phyloP scores from a whole-genome alignment of 1,139 yeast species.

The Yamadazyma sp. region DNA sequence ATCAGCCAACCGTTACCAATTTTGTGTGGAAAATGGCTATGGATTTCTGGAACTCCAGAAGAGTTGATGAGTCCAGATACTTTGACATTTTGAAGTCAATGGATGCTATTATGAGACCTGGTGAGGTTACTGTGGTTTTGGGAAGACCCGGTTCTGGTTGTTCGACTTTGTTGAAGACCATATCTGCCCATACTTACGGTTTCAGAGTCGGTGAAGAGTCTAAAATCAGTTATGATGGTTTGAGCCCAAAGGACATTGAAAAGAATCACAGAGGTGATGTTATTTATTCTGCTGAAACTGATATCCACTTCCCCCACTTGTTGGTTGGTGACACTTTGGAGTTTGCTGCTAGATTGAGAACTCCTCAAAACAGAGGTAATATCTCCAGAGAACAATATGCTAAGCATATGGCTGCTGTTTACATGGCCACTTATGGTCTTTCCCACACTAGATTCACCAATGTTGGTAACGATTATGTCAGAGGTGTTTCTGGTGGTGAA shows the following conservation, averaged over 20 bases:
- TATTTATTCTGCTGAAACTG: constrained; percentile 53
- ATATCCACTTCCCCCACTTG: constrained; percentile 54
- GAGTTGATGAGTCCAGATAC: constrained; percentile 17
- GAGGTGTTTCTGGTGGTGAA: constrained; percentile 48
- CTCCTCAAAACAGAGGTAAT: constrained; percentile 41
- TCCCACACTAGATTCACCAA: constrained; percentile 33
- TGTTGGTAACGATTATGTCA: constrained; percentile 37
- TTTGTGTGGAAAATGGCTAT: constrained; percentile 27
- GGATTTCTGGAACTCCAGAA: constrained; percentile 14
- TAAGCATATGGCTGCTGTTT: constrained; percentile 41
- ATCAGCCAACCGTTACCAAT: constrained; percentile 70
- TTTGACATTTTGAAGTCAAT: constrained; percentile 35
- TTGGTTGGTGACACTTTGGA: constrained; percentile 52
- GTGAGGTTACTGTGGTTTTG: constrained; percentile 36
- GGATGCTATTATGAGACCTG: constrained; percentile 35
- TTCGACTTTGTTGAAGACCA: constrained; percentile 33
- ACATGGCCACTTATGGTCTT: constrained; percentile 44
- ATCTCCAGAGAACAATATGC: constrained; percentile 41
- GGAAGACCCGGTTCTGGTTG: constrained; percentile 43
- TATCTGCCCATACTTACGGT: constrained; percentile 37
- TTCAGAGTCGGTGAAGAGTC: constrained; percentile 30
- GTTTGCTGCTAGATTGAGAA: constrained; percentile 43
- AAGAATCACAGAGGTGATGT: constrained; percentile 48
- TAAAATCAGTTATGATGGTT: constrained; percentile 46
- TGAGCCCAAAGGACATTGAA: constrained; percentile 48